phyloP scores from a whole-genome alignment of 768 basidiomycete genomes.

The Galerina sulciceps region DNA sequence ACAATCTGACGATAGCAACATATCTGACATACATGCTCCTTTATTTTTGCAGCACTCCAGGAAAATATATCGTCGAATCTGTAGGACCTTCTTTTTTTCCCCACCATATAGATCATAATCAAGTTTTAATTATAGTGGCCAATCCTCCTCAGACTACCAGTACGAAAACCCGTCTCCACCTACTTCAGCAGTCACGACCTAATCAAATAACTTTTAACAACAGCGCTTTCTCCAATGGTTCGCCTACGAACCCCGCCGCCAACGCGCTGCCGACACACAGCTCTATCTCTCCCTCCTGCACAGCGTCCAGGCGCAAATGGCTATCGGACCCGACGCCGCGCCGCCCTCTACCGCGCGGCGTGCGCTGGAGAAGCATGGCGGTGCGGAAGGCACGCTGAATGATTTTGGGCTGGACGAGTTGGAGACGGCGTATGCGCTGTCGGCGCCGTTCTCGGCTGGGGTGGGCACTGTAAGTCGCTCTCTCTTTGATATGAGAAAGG shows the following conservation, averaged over 20 bases:
- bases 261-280: constrained; percentile 25
- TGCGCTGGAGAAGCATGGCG: constrained; percentile 41
- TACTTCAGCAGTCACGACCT: not conserved
- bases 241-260: constrained; percentile 26
- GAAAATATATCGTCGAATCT: constrained; percentile 22
- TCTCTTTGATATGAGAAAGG: not conserved
- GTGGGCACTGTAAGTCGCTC: constrained; percentile 27
- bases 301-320: constrained; percentile 25
- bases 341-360: constrained; percentile 39
- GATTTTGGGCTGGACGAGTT: constrained; percentile 44
- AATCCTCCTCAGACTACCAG: constrained; percentile 17
- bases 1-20: no score
- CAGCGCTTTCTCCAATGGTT: constrained; percentile 35
- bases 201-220: not conserved
- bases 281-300: constrained; percentile 27
- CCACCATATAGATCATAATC: not conserved
- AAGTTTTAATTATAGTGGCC: constrained; percentile 14
- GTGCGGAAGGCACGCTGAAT: no score
- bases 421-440: constrained; percentile 44
- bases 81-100: not conserved
- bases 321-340: constrained; percentile 16
- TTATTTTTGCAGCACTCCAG: constrained; percentile 9
- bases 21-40: no score
- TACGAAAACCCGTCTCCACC: not conserved
- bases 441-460: constrained; percentile 33